Conservation (phyloP, 1,284 basidiomycete genomes). For the Puccinia novopanici region DNA sequence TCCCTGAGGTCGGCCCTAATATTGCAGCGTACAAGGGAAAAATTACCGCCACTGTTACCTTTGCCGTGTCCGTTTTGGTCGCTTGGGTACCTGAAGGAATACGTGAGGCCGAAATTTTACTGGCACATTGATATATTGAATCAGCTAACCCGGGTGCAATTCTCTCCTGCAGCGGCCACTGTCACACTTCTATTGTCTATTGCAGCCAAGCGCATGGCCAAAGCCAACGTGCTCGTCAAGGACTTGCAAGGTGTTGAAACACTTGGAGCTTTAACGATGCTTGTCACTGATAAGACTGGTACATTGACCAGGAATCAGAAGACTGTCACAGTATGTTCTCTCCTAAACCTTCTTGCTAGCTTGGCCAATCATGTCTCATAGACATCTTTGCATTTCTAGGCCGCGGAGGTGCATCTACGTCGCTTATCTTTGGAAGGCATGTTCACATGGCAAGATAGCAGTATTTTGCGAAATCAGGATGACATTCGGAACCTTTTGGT, state of each 20-base stretch:
- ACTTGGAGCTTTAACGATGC: slow-evolving; percentile 64
- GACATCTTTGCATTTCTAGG: slow-evolving; percentile 66
- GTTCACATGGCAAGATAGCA: too few species aligned
- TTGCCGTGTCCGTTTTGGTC: slow-evolving; percentile 71
- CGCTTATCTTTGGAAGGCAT: too few species aligned
- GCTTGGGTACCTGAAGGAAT: slow-evolving; percentile 68
- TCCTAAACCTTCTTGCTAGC: slow-evolving; percentile 59
- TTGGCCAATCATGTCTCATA: slow-evolving; percentile 64
- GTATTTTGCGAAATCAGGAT: too few species aligned
- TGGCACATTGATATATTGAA: slow-evolving; percentile 57
- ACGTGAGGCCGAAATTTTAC: slow-evolving; percentile 13
- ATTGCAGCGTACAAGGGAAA: slow-evolving; percentile 67
- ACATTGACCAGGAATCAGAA: slow-evolving; percentile 74
- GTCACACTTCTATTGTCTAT: slow-evolving; percentile 72
- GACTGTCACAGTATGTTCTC: too few species aligned
- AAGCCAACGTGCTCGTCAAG: slow-evolving; percentile 71
- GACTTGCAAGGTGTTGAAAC: slow-evolving; percentile 73
- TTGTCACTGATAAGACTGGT: slow-evolving; percentile 75
- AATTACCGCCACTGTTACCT: slow-evolving; percentile 67
- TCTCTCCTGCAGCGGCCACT: slow-evolving; percentile 63
- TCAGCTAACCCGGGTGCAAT: slow-evolving; percentile 54
- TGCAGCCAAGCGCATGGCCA: slow-evolving; percentile 72
- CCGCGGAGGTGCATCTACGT: too few species aligned
- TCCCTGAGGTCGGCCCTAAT: too few species aligned
- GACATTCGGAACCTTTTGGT: too few species aligned